Evolutionary conservation across 768 basidiomycete species (phyloP).

Genomic region (Tubosaeta sp.): DNA sequence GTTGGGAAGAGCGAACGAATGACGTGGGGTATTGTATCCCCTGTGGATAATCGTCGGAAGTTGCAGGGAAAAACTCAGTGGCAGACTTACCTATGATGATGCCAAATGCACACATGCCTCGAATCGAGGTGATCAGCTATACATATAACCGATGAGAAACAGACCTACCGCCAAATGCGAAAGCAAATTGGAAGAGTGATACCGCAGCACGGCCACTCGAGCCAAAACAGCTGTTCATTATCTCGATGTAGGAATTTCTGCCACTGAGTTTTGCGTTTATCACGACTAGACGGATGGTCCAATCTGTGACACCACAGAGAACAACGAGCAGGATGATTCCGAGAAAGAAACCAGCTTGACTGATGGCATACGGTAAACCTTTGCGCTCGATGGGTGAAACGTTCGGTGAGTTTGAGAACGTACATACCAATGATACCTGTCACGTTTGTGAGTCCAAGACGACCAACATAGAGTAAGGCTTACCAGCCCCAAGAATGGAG

Average conservation of each 20-base stretch:
- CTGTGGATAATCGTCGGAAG: conserved; percentile 30
- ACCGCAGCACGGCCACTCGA: conserved; percentile 87
- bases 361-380: conserved; percentile 93
- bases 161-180: conserved; percentile 86
- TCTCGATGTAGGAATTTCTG: conserved; percentile 85
- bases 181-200: conserved; percentile 95
- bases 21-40: conserved; percentile 96
- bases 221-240: conserved; percentile 94
- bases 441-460: conserved; percentile 14
- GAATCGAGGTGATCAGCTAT: conserved; percentile 4
- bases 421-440: conserved; percentile 69
- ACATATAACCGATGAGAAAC: background rate
- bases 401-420: background rate
- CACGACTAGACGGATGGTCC: conserved; percentile 97
- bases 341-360: conserved; percentile 90
- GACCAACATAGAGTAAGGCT: conserved; percentile 15
- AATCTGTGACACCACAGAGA: conserved; percentile 85
- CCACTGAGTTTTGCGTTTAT: conserved; percentile 95
- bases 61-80: background rate
- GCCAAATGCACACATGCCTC: conserved; percentile 97
- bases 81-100: conserved; percentile 71
- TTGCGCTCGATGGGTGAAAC: conserved; percentile 6
- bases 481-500: conserved; percentile 90
- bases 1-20: conserved; percentile 80
- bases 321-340: conserved; percentile 79